Percentiles rank a stretch among this genome's conserved stretches.
Evolutionary conservation across 2,329 filamentous ascomycete species (phyloP).

Genomic region (Diaporthe ampelina): DNA sequence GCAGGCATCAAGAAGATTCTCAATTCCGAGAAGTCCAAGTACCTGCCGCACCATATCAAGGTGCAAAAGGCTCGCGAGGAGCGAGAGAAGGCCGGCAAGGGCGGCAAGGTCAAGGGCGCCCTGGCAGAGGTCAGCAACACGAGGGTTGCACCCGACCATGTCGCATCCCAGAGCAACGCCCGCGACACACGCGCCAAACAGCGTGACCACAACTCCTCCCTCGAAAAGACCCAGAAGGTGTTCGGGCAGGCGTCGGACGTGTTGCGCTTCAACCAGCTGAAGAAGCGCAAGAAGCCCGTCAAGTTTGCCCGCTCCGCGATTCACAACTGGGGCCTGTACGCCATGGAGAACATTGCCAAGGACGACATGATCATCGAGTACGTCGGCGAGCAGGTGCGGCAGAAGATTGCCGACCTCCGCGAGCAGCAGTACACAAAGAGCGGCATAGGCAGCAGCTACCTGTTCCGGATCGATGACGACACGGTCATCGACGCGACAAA

Average conservation of each 20-base stretch:
- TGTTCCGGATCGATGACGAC: constrained; percentile 98
- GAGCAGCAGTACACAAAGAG: constrained; percentile 94
- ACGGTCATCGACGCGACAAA: constrained; percentile 99
- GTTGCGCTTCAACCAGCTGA: constrained; percentile 97
- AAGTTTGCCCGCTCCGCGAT: constrained; percentile 98
- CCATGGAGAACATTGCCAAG: constrained; percentile 95
- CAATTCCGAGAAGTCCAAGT: constrained; percentile 98
- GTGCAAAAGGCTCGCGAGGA: constrained; percentile 93
- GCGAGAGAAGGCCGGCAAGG: constrained; percentile 79
- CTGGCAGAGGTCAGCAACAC: constrained; percentile 78
- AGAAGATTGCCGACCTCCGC: constrained; percentile 96
- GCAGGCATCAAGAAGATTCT: constrained; percentile 96
- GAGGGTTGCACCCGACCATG: constrained; percentile 82
- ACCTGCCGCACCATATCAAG: constrained; percentile 96
- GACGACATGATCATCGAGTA: constrained; percentile 99
- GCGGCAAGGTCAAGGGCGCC: constrained; percentile 72
- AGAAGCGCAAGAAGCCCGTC: constrained; percentile 99
- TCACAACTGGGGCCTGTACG: constrained; percentile 98
- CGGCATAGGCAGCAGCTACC: constrained; percentile 95
- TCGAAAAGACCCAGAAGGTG: constrained; percentile 94
- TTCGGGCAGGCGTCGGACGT: constrained; percentile 88
- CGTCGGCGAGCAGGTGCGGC: constrained; percentile 95
- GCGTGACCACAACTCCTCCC: constrained; percentile 91
- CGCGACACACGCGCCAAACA: constrained; percentile 96
- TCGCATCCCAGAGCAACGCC: constrained; percentile 88